These are phyloP conservation scores for Ganoderma lucidum DNA, from an alignment of 1,284 basidiomycete genomes.

Conservation along the genomic window DNA sequence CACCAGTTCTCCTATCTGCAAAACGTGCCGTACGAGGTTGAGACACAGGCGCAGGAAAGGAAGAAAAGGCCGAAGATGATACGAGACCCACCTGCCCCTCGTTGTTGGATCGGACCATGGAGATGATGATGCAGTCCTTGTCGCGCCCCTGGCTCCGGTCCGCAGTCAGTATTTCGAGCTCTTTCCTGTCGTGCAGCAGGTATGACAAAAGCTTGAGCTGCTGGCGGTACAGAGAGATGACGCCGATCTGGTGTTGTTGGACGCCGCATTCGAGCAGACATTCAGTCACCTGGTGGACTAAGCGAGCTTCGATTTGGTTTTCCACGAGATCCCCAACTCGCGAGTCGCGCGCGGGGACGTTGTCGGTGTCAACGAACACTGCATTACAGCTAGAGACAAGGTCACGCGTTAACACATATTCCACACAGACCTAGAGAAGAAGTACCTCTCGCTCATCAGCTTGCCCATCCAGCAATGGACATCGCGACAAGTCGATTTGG, in stretches of 20 bases:
- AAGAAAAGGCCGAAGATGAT: neutral
- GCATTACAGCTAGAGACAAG: conserved; percentile 71
- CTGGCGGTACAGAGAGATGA: conserved; percentile 94
- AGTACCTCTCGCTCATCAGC: conserved; percentile 72
- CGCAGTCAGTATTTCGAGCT: conserved; percentile 91
- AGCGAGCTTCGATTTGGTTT: conserved; percentile 82
- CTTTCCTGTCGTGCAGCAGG: conserved; percentile 57
- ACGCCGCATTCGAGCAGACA: conserved; percentile 76
- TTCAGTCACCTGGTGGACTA: conserved; percentile 70
- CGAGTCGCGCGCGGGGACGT: conserved; percentile 78
- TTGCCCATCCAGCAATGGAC: conserved; percentile 75
- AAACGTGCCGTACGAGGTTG: neutral
- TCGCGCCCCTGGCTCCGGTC: conserved; percentile 97
- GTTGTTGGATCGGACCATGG: conserved; percentile 90
- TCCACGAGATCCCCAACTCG: conserved; percentile 90
- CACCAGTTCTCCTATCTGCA: conserved; percentile 88
- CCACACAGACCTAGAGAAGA: conserved; percentile 3
- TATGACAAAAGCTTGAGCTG: conserved; percentile 89
- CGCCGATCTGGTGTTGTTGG: conserved; percentile 75
- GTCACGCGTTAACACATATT: conserved; percentile 5
- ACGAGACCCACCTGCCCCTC: conserved; percentile 65
- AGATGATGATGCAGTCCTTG: conserved; percentile 95
- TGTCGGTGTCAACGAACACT: conserved; percentile 94
- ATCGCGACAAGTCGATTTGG: conserved; percentile 35
- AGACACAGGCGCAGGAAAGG: no score